phyloP scores from a whole-genome alignment of 2,329 filamentous ascomycete genomes.

The Penicillium capsulatum region DNA sequence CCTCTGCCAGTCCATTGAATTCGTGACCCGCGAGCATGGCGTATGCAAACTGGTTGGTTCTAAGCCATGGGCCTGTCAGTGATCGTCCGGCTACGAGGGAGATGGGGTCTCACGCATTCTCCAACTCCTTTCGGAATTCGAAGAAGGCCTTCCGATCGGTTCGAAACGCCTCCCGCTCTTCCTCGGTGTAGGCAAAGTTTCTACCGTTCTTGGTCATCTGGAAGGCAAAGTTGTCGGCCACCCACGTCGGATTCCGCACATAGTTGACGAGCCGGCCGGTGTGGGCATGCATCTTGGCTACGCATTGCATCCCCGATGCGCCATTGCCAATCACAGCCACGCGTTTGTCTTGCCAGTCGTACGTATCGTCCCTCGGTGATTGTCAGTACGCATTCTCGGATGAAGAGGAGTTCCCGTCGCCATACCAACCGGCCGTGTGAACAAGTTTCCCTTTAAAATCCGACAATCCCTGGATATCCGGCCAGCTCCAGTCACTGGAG shows the following conservation, averaged over 20 bases:
- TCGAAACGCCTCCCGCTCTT: constrained; percentile 21
- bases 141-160: constrained; percentile 13
- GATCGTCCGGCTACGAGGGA: not conserved
- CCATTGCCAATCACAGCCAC: constrained; percentile 32
- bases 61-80: not conserved
- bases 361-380: constrained; percentile 13
- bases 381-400: not conserved
- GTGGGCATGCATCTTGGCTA: not conserved
- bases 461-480: constrained; percentile 1
- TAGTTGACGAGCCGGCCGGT: constrained; percentile 19
- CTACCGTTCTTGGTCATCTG: constrained; percentile 22
- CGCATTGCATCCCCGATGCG: constrained; percentile 34
- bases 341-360: constrained; percentile 22
- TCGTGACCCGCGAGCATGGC: constrained; percentile 7
- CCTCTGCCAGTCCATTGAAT: not conserved
- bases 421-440: constrained; percentile 3
- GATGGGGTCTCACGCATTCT: not conserved
- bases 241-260: constrained; percentile 29
- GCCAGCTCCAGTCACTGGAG: constrained; percentile 1
- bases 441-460: constrained; percentile 4
- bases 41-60: constrained; percentile 5
- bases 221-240: constrained; percentile 19
- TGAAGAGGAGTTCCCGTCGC: not conserved
- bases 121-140: constrained; percentile 7
- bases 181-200: constrained; percentile 23